Percentiles rank a stretch among this genome's conserved stretches.
These are phyloP conservation scores for Seiridium unicorne DNA, from an alignment of 2,329 filamentous ascomycete species.

Conservation along the genomic window DNA sequence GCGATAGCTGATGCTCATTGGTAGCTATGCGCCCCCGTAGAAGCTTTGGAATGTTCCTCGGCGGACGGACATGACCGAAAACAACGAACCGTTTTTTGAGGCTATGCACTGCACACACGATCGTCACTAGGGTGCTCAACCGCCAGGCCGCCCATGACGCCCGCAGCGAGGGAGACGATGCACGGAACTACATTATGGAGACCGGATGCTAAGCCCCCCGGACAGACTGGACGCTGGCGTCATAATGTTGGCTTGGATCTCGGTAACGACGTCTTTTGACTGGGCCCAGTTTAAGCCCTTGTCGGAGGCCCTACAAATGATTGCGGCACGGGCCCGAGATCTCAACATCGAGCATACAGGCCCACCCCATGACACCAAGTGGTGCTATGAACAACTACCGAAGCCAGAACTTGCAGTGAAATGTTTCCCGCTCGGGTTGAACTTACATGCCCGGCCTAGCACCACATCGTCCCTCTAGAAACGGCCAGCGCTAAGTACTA, in stretches of 20 bases:
- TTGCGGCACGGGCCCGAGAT: too few species aligned
- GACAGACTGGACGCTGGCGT: too few species aligned
- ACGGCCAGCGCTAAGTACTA: not conserved
- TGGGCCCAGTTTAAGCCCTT: not conserved
- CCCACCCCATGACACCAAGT: not conserved
- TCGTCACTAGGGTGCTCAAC: not conserved
- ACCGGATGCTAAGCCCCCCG: too few species aligned
- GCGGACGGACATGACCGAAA: conserved; percentile 4
- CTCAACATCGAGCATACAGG: not conserved
- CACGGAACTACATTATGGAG: too few species aligned
- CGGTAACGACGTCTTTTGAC: not conserved
- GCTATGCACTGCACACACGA: conserved; percentile 1
- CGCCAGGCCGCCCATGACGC: not conserved
- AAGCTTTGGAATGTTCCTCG: conserved; percentile 5
- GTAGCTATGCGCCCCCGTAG: not conserved
- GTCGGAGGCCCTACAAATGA: not conserved
- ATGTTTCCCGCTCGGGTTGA: not conserved
- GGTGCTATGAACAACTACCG: not conserved
- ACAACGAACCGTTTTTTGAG: not conserved
- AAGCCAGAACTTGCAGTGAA: too few species aligned
- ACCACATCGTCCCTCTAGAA: not conserved
- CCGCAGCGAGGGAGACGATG: too few species aligned
- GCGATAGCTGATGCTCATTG: too few species aligned
- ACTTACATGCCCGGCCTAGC: not conserved
- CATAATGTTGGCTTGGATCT: not conserved